Evolutionary conservation across 768 basidiomycete species (phyloP), one percentile per base, ranked within the genome.

Genomic region (Naganishia kalamii): DNA sequence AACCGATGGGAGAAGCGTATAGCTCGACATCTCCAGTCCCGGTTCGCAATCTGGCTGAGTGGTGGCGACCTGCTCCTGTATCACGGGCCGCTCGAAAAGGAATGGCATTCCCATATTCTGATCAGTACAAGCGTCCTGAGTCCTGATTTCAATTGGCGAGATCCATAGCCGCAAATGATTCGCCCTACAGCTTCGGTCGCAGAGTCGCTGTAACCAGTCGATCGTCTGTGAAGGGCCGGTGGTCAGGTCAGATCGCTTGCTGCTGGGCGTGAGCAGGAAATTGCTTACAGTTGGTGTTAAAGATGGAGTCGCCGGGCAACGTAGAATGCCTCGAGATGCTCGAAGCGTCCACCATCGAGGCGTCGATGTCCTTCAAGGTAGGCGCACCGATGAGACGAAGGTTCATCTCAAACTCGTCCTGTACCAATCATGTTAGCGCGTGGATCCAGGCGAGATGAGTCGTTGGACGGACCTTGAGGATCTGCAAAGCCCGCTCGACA

Each of bases 391-490:
- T 79, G 1, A 98, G 81, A 17, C 93, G 87, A 84, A 97, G 84
- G 79, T 94, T 92, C 94, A 98, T 97, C 81, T 93, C 90, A 71
- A 99, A 91, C 77, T 99, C 94, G 70, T 93, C 90, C 91, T 97
- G 73, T 23, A 30, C 15, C 37, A n/a, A 41, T 2, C 30, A 30
- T 25, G 4, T 62, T 13, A 62, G 43, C 41, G 10, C n/a, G 17
- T 23, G 13, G 21, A 2, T 35, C 60, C 1, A 19, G 12, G 4
- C n/a, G 49, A 11, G 29, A 44, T 12, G 8, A n/a, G 48, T 1
- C 46, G 37, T 44, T 52, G 19, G 15, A 63, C 4, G 21, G n/a
- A 73, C 71, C 71, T 72, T 74, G 61, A 93, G 77, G 57, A 94
- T 89, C 70, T 89, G 84, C 60, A 96, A 72, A 0, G 90, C 89